These are phyloP conservation scores for Agrocybe chaxingu DNA, from an alignment of 768 basidiomycete genomes.

Conservation along the genomic window DNA sequence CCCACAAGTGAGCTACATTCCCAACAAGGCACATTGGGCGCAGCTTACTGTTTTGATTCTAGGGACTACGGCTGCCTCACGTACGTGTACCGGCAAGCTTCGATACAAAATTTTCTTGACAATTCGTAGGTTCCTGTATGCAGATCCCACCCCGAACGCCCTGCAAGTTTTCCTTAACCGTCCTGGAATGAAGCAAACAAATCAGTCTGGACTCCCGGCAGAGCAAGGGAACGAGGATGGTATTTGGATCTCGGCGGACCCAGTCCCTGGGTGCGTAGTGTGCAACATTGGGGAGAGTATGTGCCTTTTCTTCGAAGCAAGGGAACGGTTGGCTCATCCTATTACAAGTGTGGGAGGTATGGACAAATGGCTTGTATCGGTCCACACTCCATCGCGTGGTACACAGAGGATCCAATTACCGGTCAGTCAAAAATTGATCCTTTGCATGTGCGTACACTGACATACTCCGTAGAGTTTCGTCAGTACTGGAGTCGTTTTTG, in stretches of 20 bases:
- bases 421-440: conserved; percentile 25
- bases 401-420: conserved; percentile 70
- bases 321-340: neutral
- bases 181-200: conserved; percentile 27
- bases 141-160: conserved; percentile 77
- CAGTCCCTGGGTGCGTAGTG: conserved; percentile 78
- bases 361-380: conserved; percentile 82
- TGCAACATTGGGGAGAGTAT: conserved; percentile 92
- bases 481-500: conserved; percentile 23
- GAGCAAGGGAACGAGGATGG: conserved; percentile 60
- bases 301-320: conserved; percentile 18
- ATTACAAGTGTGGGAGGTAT: conserved; percentile 81
- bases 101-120: neutral
- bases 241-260: conserved; percentile 82
- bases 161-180: conserved; percentile 74
- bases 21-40: too few relatives aligned
- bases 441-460: neutral
- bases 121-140: conserved; percentile 69
- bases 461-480: conserved; percentile 60
- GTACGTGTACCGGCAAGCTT: conserved; percentile 34
- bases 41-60: neutral
- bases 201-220: conserved; percentile 34
- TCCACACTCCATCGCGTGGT: conserved; percentile 90
- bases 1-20: conserved; percentile 62
- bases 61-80: conserved; percentile 93